A percentile compares a stretch with the other conserved stretches of the same genome.
phyloP scores from a whole-genome alignment of 1,139 yeast species.

The Geotrichum citri-aurantii region DNA sequence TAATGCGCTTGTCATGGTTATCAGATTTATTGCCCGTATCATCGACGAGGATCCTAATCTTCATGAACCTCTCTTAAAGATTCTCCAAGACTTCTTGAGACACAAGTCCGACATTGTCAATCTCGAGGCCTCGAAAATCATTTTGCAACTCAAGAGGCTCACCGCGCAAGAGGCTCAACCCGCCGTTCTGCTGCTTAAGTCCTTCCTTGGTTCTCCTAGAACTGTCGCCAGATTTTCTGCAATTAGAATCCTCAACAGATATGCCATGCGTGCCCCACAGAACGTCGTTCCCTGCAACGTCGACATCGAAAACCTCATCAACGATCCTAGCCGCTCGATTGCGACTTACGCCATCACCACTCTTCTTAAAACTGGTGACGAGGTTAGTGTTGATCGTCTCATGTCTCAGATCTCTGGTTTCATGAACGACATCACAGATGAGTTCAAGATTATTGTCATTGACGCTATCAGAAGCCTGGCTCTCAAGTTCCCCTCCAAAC shows the following conservation, averaged over 20 bases:
- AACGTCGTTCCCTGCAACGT: slow-evolving; percentile 66
- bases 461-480: slow-evolving; percentile 93
- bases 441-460: slow-evolving; percentile 87
- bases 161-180: slow-evolving; percentile 56
- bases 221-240: slow-evolving; percentile 90
- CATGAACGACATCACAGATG: slow-evolving; percentile 93
- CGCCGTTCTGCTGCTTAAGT: slow-evolving; percentile 69
- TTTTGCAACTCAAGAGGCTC: slow-evolving; percentile 57
- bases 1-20: slow-evolving; percentile 73
- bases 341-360: slow-evolving; percentile 99
- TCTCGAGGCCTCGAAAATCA: slow-evolving; percentile 86
- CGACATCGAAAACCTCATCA: slow-evolving; percentile 80
- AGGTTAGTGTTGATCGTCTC: slow-evolving; percentile 82
- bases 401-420: slow-evolving; percentile 81
- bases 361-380: slow-evolving; percentile 88
- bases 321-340: slow-evolving; percentile 82
- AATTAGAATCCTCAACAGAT: slow-evolving; percentile 77
- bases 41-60: slow-evolving; percentile 53
- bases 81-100: slow-evolving; percentile 64
- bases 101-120: slow-evolving; percentile 88
- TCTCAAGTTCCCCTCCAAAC: slow-evolving; percentile 86
- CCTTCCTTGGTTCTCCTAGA: slow-evolving; percentile 80
- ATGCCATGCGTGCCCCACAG: slow-evolving; percentile 78
- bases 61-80: slow-evolving; percentile 48
- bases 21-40: slow-evolving; percentile 72